These are phyloP conservation scores for Pichia ethanolica DNA, from an alignment of 805 yeast genomes.

Conservation along the genomic window DNA sequence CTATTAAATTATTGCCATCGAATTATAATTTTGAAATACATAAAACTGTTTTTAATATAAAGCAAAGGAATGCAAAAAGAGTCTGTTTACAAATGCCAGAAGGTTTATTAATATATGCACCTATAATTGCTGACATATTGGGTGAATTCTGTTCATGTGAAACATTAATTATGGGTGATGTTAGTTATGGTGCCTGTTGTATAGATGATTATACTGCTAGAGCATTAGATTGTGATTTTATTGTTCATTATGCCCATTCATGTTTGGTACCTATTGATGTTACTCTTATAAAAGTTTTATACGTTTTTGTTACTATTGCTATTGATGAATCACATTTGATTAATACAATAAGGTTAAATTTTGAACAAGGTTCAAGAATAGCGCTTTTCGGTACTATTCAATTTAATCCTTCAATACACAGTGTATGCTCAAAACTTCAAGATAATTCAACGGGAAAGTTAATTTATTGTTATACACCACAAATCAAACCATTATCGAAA, in stretches of 20 bases:
- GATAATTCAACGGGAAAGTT: conserved; percentile 32
- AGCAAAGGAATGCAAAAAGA: conserved; percentile 63
- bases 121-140: conserved; percentile 83
- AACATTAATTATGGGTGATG: conserved; percentile 95
- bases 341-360: conserved; percentile 68
- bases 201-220: conserved; percentile 94
- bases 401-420: conserved; percentile 90
- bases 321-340: conserved; percentile 79
- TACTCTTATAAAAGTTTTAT: conserved; percentile 84
- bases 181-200: conserved; percentile 97
- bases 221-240: conserved; percentile 86
- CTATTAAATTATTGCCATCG: conserved; percentile 73
- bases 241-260: conserved; percentile 95
- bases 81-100: conserved; percentile 98
- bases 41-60: conserved; percentile 90
- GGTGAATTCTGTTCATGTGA: conserved; percentile 88
- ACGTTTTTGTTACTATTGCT: conserved; percentile 87
- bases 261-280: conserved; percentile 94
- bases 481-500: conserved; percentile 82
- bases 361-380: conserved; percentile 52
- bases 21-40: conserved; percentile 95
- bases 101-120: conserved; percentile 81
- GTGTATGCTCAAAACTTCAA: conserved; percentile 55
- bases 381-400: conserved; percentile 95
- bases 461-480: conserved; percentile 74